These are phyloP conservation scores for Leptographium procerum DNA, from an alignment of 2,329 filamentous ascomycete genomes.

Conservation along the genomic window DNA sequence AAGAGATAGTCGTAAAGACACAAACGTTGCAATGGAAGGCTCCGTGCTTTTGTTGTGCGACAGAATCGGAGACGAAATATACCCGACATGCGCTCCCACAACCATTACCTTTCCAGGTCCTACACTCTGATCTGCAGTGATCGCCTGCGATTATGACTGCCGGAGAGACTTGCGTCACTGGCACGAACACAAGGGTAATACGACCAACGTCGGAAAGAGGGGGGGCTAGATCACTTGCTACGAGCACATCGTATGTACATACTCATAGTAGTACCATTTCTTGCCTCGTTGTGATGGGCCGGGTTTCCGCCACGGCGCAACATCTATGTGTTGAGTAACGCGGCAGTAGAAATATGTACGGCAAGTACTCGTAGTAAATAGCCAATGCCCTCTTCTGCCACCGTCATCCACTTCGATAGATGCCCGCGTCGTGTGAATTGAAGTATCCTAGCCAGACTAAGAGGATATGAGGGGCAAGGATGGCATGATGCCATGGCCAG, in stretches of 20 bases:
- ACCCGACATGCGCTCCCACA: background rate
- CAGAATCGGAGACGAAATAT: background rate
- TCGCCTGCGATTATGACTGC: constrained; percentile 1
- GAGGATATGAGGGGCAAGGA: background rate
- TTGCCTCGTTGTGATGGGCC: too few species aligned
- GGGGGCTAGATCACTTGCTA: background rate
- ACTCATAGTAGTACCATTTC: too few species aligned
- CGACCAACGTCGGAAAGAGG: background rate
- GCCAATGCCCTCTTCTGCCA: too few species aligned
- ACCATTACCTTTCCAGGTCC: background rate
- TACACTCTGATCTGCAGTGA: background rate
- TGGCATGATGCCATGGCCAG: background rate
- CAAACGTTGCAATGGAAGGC: background rate
- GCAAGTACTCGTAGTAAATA: too few species aligned
- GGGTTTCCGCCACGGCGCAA: too few species aligned
- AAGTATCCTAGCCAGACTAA: background rate
- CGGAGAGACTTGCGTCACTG: background rate
- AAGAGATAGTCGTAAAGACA: background rate
- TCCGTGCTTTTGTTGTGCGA: background rate
- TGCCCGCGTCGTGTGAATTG: too few species aligned
- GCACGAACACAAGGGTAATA: background rate
- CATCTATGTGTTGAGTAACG: too few species aligned
- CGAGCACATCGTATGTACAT: too few species aligned
- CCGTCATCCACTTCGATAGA: too few species aligned
- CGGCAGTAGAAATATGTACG: too few species aligned